Percentiles rank a stretch among this genome's conserved stretches.
Conservation (phyloP, 1,284 basidiomycete genomes). For the Cryptococcus jaspeensis region DNA sequence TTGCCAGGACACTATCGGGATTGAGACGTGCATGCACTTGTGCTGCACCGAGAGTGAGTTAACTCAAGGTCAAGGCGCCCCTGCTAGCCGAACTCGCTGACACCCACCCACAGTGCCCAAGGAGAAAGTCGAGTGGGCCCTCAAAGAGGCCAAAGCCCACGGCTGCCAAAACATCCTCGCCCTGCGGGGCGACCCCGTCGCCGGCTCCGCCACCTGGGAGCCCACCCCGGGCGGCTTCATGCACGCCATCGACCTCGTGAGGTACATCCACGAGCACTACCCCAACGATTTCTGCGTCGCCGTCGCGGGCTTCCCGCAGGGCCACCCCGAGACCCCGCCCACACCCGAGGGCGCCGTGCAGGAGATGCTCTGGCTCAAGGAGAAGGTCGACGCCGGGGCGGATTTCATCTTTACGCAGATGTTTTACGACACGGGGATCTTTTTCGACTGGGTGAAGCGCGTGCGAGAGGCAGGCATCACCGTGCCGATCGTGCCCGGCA, state of each 20-base stretch:
- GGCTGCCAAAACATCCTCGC: slow-evolving; percentile 96
- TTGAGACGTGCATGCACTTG: slow-evolving; percentile 97
- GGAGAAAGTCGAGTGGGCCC: slow-evolving; percentile 86
- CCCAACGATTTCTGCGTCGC: slow-evolving; percentile 93
- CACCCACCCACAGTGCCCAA: slow-evolving; percentile 62
- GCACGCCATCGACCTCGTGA: slow-evolving; percentile 86
- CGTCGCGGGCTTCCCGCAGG: slow-evolving; percentile 85
- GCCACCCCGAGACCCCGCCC: slow-evolving; percentile 62
- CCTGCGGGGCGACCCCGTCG: slow-evolving; percentile 87
- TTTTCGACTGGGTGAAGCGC: slow-evolving; percentile 78
- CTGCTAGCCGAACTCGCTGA: not conserved
- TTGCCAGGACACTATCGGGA: slow-evolving; percentile 83
- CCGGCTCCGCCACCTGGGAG: slow-evolving; percentile 85
- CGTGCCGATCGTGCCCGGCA: slow-evolving; percentile 84
- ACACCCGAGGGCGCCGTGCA: slow-evolving; percentile 50
- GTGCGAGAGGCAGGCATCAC: slow-evolving; percentile 84
- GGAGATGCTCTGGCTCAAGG: slow-evolving; percentile 83
- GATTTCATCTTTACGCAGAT: slow-evolving; percentile 96
- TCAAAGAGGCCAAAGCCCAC: slow-evolving; percentile 80
- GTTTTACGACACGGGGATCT: slow-evolving; percentile 90
- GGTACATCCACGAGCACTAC: slow-evolving; percentile 75
- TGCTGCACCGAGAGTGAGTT: slow-evolving; percentile 87
- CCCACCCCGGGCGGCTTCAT: slow-evolving; percentile 83
- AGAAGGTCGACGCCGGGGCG: slow-evolving; percentile 91
- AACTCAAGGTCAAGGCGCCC: not conserved